Evolutionary conservation across 371 early-diverging fungal genomes (phyloP), one percentile per base, ranked within the genome.

Genomic region (Actinomucor elegans): DNA sequence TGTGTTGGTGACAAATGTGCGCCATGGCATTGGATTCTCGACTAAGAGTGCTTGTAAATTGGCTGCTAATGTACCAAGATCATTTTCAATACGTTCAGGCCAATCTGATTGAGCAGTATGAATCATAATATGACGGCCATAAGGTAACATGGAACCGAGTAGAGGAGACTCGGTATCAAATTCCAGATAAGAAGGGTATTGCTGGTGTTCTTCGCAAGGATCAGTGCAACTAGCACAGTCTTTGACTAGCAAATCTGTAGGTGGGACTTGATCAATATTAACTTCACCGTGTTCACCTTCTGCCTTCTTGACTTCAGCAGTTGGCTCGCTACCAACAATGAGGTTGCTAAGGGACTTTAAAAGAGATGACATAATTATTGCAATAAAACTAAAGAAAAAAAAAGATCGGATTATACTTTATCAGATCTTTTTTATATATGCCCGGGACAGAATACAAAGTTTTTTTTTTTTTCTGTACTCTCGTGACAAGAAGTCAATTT

Each of bases 41-140:
- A 48, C 54, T 20, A 71, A 33, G 9, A 77, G 34, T 4, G 54
- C 51, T 42, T 35, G 38, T 12, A 78, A 50, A 3, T 64, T 59
- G 12, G 79, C 79, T 9, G 78, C 79, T 3, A 83, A 52, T 1
- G 80, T 71, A 2, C 71, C 78, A 31, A 68, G 63, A 24, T 77
- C 79, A 4, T 83, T 81, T 28, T 87, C 86, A 24, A 90, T 77
- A 15, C 72, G 59, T 21, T 75, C 71, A 0, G 73, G 59, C 90
- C 92, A 90, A 31, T 79, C 79, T 0, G 77, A 71, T 34, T 70
- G 62, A 5, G 89, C 90, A 0, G 83, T 87, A 43, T 79, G 67
- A 52, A 88, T 81, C 66, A 89, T 64, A 43, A 89, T 67, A 60
- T 90, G 90, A 9, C 86, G 83, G 14, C 73, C 70, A 63, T 90